Evolutionary conservation across 2,329 filamentous ascomycete genomes (phyloP), one percentile per base, ranked within the genome.

Genomic region (Akanthomyces uredinophilus): DNA sequence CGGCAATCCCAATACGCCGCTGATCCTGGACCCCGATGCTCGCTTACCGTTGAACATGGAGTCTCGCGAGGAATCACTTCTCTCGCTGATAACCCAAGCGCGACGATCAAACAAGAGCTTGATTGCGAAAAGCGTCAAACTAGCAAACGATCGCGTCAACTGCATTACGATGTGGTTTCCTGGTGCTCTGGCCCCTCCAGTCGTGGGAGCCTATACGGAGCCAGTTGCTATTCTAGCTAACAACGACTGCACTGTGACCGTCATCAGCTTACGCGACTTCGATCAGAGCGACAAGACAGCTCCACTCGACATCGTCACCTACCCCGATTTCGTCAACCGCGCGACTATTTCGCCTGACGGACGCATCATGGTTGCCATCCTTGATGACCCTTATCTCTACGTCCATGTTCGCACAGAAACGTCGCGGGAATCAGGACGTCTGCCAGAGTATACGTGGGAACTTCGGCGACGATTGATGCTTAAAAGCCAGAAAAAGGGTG

Each of bases 311-410:
- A 82, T 87, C 49, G 78, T 97, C 59, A 81, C 84, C 4, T 88
- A 96, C 66, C 88, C 90, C 5, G 90, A 94, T 71, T 90, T 87
- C 66, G 94, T 98, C 78, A 99, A 99, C 70, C 92, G 96, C 70
- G 91, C 93, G 39, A 86, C 93, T n/a, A 88, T 99, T 58, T 97
- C 94, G 7, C 95, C 94, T 0, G 90, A 97, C 71, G 94, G 93
- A 1, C 84, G 82, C 22, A 77, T 94, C 13, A 80, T 98, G 22
- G 83, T 93, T 6, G 91, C 92, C 2, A 90, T 98, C 49, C 90
- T 94, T 46, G 95, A 99, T 71, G 89, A 93, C 68, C 89, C 92
- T 1, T 90, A 87, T 66, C 85, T 94, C 22, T 97, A 95, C 74
- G 87, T 98, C 66, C 95, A 96, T 73, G 79, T 84, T 66, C 81